These are phyloP conservation scores for Pulveroboletus sp. DNA, from an alignment of 768 basidiomycete species.

Conservation along the genomic window DNA sequence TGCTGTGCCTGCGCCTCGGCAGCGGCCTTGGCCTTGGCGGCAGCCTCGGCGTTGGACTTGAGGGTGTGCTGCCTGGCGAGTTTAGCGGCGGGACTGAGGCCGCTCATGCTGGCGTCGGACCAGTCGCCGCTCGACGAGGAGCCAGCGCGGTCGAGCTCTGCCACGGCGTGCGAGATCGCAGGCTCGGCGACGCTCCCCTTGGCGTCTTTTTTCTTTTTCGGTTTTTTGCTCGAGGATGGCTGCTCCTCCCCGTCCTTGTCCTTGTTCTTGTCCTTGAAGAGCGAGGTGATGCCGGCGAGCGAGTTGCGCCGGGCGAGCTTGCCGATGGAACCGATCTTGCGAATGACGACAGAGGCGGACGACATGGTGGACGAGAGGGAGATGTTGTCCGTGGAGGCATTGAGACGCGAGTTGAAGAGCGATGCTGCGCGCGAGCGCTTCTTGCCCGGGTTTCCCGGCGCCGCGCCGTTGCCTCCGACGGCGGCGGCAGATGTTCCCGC, in stretches of 20 bases:
- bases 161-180: slow-evolving; percentile 76
- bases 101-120: slow-evolving; percentile 57
- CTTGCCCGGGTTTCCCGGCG: slow-evolving; percentile 41
- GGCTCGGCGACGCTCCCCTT: slow-evolving; percentile 67
- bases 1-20: slow-evolving; percentile 26
- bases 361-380: slow-evolving; percentile 92
- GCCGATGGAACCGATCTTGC: slow-evolving; percentile 89
- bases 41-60: slow-evolving; percentile 64
- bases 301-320: slow-evolving; percentile 87
- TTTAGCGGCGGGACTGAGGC: slow-evolving; percentile 85
- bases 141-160: slow-evolving; percentile 66
- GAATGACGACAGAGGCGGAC: slow-evolving; percentile 92
- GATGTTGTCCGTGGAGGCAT: slow-evolving; percentile 91
- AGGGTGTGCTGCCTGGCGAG: slow-evolving; percentile 89
- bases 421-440: slow-evolving; percentile 69
- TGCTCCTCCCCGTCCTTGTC: slow-evolving; percentile 35
- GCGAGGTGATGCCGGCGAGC: slow-evolving; percentile 82
- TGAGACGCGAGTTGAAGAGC: slow-evolving; percentile 84
- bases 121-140: slow-evolving; percentile 51
- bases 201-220: slow-evolving; percentile 48
- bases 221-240: slow-evolving; percentile 41
- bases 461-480: slow-evolving; percentile 14
- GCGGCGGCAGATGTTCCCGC: slow-evolving; percentile 32
- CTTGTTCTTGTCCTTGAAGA: slow-evolving; percentile 91
- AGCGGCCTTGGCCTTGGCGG: slow-evolving; percentile 37